These are phyloP conservation scores for Pseudogymnoascus sp. DNA, from an alignment of 2,329 filamentous ascomycete genomes.

Conservation along the genomic window DNA sequence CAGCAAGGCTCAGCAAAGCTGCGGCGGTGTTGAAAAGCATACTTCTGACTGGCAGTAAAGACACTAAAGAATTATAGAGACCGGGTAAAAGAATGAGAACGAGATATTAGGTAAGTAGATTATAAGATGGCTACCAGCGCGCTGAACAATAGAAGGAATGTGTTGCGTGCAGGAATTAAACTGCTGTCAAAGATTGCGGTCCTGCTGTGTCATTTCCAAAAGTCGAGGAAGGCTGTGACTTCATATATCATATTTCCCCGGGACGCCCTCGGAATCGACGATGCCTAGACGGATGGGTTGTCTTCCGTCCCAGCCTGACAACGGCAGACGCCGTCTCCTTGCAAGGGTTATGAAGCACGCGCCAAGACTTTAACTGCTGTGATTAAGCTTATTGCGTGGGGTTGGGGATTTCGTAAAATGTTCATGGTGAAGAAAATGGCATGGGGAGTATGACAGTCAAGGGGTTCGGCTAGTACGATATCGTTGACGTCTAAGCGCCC, in stretches of 20 bases:
- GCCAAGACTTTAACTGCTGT: neutral
- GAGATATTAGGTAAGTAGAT: neutral
- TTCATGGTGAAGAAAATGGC: neutral
- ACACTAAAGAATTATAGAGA: neutral
- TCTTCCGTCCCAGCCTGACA: slow-evolving; percentile 2
- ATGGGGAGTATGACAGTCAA: neutral
- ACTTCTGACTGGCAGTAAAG: neutral
- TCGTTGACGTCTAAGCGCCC: neutral
- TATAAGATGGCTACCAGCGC: slow-evolving; percentile 6
- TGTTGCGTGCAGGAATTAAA: neutral
- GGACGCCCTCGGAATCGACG: neutral
- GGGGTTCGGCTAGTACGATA: neutral
- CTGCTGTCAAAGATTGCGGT: neutral
- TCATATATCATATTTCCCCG: neutral
- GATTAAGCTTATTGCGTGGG: slow-evolving; percentile 3
- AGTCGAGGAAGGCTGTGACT: neutral
- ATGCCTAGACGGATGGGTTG: slow-evolving; percentile 2
- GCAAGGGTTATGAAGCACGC: slow-evolving; percentile 1
- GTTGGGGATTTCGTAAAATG: neutral
- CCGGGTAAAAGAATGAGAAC: neutral
- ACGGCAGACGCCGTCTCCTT: neutral
- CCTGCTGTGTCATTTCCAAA: neutral
- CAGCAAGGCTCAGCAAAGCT: slow-evolving; percentile 20
- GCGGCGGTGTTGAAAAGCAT: slow-evolving; percentile 1
- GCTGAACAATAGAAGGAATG: neutral